Evolutionary conservation across 2,329 filamentous ascomycete genomes (phyloP).

Genomic region (Sphaerulina populicola): DNA sequence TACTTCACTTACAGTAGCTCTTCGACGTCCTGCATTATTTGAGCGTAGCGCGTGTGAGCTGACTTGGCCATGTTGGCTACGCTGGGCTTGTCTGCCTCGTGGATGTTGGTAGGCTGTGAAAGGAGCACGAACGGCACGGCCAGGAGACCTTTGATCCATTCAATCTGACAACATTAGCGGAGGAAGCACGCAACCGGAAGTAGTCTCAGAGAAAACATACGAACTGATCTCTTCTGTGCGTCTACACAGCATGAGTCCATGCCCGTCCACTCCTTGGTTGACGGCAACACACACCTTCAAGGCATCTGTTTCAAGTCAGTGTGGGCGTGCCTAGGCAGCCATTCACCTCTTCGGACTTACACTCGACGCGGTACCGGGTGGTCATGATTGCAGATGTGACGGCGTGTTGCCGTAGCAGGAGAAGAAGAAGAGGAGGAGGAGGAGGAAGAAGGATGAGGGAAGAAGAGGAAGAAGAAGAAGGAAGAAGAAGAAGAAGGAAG

Average conservation of each 20-base stretch:
- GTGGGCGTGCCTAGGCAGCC: not conserved
- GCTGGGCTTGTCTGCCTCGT: conserved; percentile 58
- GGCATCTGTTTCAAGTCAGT: conserved; percentile 45
- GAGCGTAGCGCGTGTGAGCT: conserved; percentile 80
- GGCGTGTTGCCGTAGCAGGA: not conserved
- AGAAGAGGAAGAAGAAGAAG: not conserved
- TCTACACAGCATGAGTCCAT: conserved; percentile 48
- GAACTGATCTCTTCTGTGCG: conserved; percentile 83
- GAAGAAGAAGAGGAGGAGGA: not conserved
- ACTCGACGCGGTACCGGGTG: conserved; percentile 35
- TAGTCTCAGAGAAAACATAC: conserved; percentile 44
- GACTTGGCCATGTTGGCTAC: conserved; percentile 61
- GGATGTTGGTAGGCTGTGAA: conserved; percentile 83
- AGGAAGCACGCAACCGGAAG: not conserved
- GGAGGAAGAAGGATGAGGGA: not conserved
- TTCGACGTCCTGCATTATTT: conserved; percentile 93
- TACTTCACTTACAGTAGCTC: conserved; percentile 58
- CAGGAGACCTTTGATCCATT: conserved; percentile 80
- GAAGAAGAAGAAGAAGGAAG: not conserved
- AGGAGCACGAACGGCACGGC: conserved; percentile 95
- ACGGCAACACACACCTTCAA: conserved; percentile 47
- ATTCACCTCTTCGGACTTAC: conserved; percentile 17
- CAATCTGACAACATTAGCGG: conserved; percentile 28
- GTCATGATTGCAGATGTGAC: conserved; percentile 25
- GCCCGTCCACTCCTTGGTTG: not conserved